Percentiles rank a stretch among this genome's conserved stretches.
Conservation (phyloP, 768 basidiomycete genomes). For the Ephemerocybe angulata region DNA sequence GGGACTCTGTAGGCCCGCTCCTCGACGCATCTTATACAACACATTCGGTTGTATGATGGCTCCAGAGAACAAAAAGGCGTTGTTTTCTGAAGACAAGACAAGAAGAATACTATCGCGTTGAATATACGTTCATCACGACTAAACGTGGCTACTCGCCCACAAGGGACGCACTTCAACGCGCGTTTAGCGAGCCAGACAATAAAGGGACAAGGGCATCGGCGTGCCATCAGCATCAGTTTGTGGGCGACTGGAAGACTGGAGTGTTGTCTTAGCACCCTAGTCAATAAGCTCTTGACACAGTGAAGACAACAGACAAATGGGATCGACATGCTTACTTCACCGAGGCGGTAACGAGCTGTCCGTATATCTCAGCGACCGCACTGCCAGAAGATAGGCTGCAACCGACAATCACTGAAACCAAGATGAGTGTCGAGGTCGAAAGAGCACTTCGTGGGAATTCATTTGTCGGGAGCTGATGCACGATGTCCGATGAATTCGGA, state of each 20-base stretch:
- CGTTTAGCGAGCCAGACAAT: not conserved
- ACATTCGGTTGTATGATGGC: not conserved
- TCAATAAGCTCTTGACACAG: not conserved
- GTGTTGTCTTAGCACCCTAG: conserved; percentile 1
- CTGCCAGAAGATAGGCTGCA: no score
- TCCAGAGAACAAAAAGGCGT: not conserved
- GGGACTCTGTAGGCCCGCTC: not conserved
- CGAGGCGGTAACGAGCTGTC: not conserved
- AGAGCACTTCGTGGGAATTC: no score
- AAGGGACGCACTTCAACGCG: not conserved
- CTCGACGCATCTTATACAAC: not conserved
- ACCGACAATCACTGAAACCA: no score
- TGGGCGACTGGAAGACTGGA: not conserved
- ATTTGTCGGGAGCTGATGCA: no score
- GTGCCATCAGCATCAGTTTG: not conserved
- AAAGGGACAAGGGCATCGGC: not conserved
- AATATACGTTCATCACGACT: not conserved
- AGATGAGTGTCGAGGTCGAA: no score
- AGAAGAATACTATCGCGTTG: not conserved
- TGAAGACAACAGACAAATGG: not conserved
- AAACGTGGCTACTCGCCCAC: conserved; percentile 5
- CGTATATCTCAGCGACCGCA: no score
- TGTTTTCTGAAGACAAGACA: conserved; percentile 3
- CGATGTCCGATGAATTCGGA: no score
- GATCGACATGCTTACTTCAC: not conserved